These are phyloP conservation scores for Ballota nigra DNA, from an alignment of 257 asterid genomes.

Conservation along the genomic window DNA sequence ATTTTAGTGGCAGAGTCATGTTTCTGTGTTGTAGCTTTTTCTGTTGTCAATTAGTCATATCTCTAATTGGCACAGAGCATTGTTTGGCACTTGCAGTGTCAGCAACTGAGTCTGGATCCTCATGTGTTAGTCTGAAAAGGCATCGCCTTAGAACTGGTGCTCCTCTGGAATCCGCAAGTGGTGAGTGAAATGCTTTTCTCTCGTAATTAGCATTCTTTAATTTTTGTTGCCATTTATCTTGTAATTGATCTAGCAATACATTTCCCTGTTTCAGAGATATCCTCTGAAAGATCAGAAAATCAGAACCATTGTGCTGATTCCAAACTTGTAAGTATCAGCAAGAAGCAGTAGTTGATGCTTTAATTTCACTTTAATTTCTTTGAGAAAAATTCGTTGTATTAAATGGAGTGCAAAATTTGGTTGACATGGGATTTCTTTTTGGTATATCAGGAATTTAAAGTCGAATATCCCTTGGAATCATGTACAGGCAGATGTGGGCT, in stretches of 20 bases:
- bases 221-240: too few species aligned
- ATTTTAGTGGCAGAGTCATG: conserved; percentile 25
- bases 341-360: conserved; percentile 17
- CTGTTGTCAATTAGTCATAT: conserved; percentile 34
- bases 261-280: conserved; percentile 30
- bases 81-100: conserved; percentile 22
- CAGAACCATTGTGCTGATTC: conserved; percentile 27
- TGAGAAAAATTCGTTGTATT: conserved; percentile 6
- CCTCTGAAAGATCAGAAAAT: conserved; percentile 39
- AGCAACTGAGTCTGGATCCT: conserved; percentile 28
- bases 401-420: conserved; percentile 1
- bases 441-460: conserved; percentile 36
- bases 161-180: conserved; percentile 35
- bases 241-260: background rate
- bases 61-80: conserved; percentile 36
- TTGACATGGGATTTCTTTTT: conserved; percentile 14
- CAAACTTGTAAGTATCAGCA: conserved; percentile 40
- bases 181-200: conserved; percentile 36
- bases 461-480: conserved; percentile 27
- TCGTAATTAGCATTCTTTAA: background rate
- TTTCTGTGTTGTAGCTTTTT: conserved; percentile 36
- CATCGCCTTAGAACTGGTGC: conserved; percentile 25
- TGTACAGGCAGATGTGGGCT: conserved; percentile 24
- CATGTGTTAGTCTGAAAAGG: conserved; percentile 29
- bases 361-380: background rate